Evolutionary conservation across 768 basidiomycete genomes (phyloP).

Genomic region (Ephemerocybe angulata): DNA sequence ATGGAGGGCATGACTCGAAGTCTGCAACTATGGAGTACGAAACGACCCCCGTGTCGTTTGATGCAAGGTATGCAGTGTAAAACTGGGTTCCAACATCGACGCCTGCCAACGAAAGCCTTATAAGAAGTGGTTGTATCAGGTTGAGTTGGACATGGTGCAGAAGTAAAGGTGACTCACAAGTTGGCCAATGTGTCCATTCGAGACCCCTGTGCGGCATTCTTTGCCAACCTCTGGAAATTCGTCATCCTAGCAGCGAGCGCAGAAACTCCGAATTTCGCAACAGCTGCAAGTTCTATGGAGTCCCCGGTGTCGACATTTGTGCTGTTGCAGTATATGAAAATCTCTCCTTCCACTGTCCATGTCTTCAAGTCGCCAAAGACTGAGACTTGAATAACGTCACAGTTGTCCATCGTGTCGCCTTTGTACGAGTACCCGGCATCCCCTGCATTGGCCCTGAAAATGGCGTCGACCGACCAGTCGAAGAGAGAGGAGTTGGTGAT

Average conservation of each 20-base stretch:
- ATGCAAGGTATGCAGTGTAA: not conserved
- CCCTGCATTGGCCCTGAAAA: constrained; percentile 15
- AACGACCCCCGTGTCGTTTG: constrained; percentile 7
- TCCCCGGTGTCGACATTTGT: constrained; percentile 3
- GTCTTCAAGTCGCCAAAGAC: constrained; percentile 16
- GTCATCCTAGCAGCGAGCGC: constrained; percentile 15
- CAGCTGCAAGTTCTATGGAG: not conserved
- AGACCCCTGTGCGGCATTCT: not conserved
- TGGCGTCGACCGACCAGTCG: constrained; percentile 15
- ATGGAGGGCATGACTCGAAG: constrained; percentile 17
- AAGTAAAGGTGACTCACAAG: not conserved
- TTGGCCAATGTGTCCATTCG: not conserved
- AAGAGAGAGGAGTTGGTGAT: constrained; percentile 20
- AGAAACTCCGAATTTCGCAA: constrained; percentile 13
- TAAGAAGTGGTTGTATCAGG: not conserved
- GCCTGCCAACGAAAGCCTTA: not conserved
- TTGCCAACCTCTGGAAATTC: constrained; percentile 12
- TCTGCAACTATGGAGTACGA: constrained; percentile 13
- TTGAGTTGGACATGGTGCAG: not conserved
- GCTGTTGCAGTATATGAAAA: constrained; percentile 13
- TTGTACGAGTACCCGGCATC: constrained; percentile 16
- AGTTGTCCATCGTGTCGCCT: constrained; percentile 18
- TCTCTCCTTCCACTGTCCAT: constrained; percentile 16
- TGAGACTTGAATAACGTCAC: constrained; percentile 18
- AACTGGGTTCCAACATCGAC: not conserved